Evolutionary conservation across 305 asterid genomes (phyloP).

Genomic region (Fraxinus albicans): DNA sequence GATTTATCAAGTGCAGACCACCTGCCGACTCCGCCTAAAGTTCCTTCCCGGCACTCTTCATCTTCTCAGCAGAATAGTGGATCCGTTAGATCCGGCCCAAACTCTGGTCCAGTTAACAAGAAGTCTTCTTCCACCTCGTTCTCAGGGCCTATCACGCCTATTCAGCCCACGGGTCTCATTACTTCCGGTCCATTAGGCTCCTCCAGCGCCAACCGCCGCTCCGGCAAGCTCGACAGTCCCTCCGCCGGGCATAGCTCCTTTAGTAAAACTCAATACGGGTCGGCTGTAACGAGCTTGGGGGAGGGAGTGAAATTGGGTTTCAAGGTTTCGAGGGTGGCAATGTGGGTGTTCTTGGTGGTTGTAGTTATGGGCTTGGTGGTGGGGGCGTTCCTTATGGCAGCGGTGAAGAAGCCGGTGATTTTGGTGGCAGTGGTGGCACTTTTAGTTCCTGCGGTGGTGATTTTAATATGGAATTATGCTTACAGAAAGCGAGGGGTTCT

Average conservation of each 20-base stretch:
- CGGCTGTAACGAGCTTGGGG: conserved; percentile 68
- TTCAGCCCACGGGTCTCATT: conserved; percentile 89
- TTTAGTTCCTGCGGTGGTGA: conserved; percentile 38
- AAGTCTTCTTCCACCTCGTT: conserved; percentile 71
- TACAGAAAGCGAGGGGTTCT: conserved; percentile 56
- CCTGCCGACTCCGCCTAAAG: conserved; percentile 42
- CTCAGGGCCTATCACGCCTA: conserved; percentile 95
- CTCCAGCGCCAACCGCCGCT: conserved; percentile 50
- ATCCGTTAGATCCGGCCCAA: conserved; percentile 76
- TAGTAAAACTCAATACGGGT: conserved; percentile 57
- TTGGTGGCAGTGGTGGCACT: conserved; percentile 59
- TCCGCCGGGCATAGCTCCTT: conserved; percentile 40
- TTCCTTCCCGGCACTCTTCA: conserved; percentile 53
- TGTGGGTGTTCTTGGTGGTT: conserved; percentile 76
- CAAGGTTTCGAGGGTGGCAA: conserved; percentile 74
- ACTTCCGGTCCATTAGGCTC: conserved; percentile 69
- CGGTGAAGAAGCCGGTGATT: conserved; percentile 72
- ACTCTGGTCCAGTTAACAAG: conserved; percentile 51
- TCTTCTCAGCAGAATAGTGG: conserved; percentile 63
- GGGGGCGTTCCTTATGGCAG: conserved; percentile 76
- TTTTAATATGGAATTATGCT: conserved; percentile 64
- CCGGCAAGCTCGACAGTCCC: conserved; percentile 60
- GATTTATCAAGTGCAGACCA: conserved; percentile 39
- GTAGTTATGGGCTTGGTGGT: conserved; percentile 86
- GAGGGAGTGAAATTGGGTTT: conserved; percentile 63